Percentiles rank a stretch among this genome's conserved stretches.
These are phyloP conservation scores for Hirschioporus abietinus DNA, from an alignment of 768 basidiomycete species.

Conservation along the genomic window DNA sequence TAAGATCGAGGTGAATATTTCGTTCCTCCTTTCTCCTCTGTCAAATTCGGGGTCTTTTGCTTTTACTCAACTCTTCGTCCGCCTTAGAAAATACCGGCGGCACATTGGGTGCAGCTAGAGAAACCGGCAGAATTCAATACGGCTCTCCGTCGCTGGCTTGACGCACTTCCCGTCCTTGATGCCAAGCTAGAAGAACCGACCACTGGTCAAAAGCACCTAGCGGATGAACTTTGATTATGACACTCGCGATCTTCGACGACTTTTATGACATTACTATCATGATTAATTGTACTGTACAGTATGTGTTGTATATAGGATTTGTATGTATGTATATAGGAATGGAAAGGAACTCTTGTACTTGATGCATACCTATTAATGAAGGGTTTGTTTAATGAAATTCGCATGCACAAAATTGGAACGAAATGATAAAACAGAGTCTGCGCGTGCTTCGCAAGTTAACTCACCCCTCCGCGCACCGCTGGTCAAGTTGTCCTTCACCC, in stretches of 20 bases:
- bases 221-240: background rate
- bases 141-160: conserved; percentile 49
- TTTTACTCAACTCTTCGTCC: conserved; percentile 18
- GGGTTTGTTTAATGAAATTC: too few relatives aligned
- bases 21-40: background rate
- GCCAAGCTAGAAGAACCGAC: background rate
- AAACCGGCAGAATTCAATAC: conserved; percentile 46
- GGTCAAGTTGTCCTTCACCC: too few relatives aligned
- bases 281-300: too few relatives aligned
- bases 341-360: too few relatives aligned
- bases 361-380: too few relatives aligned
- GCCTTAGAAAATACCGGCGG: conserved; percentile 43
- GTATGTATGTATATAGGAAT: too few relatives aligned
- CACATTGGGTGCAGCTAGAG: conserved; percentile 71
- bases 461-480: too few relatives aligned
- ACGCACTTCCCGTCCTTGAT: background rate
- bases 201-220: background rate
- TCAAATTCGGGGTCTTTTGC: background rate
- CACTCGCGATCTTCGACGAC: background rate
- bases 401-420: too few relatives aligned
- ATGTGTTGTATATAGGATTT: too few relatives aligned
- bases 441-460: too few relatives aligned
- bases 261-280: too few relatives aligned
- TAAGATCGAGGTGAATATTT: conserved; percentile 26
- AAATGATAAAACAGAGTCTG: too few relatives aligned